Evolutionary conservation across 768 basidiomycete species (phyloP).

Genomic region (Podaxis sp.): DNA sequence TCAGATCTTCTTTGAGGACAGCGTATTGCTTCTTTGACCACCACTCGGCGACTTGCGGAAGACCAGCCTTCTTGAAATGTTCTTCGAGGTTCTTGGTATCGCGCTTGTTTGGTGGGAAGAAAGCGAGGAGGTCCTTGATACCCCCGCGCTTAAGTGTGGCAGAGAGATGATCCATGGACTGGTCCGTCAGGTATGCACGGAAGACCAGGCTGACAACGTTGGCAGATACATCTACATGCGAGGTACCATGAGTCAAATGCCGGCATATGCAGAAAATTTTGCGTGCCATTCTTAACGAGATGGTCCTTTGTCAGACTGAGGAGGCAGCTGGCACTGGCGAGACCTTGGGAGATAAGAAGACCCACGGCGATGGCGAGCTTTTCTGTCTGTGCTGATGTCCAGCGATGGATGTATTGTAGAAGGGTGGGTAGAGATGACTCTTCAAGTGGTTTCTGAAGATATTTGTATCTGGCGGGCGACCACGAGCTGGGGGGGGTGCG

Average conservation of each 20-base stretch:
- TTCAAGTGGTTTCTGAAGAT: constrained; percentile 97
- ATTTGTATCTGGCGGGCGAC: constrained; percentile 77
- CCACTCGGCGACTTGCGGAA: constrained; percentile 87
- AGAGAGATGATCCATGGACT: constrained; percentile 89
- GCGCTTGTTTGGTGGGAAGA: constrained; percentile 87
- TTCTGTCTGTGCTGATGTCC: constrained; percentile 73
- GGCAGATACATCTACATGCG: constrained; percentile 66
- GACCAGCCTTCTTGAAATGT: constrained; percentile 80
- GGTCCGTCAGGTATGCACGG: constrained; percentile 76
- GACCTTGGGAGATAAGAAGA: constrained; percentile 80
- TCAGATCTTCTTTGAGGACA: constrained; percentile 75
- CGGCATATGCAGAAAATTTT: constrained; percentile 4
- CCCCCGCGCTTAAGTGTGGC: constrained; percentile 79
- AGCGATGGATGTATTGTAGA: constrained; percentile 87
- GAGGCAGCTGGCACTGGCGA: constrained; percentile 75
- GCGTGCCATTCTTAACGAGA: constrained; percentile 87
- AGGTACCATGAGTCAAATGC: constrained; percentile 7
- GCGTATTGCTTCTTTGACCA: constrained; percentile 89
- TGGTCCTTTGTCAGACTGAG: constrained; percentile 89
- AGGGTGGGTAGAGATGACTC: constrained; percentile 78
- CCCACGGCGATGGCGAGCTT: constrained; percentile 84
- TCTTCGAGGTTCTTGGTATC: constrained; percentile 74
- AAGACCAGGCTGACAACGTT: constrained; percentile 77
- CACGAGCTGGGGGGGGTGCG: constrained; percentile 15
- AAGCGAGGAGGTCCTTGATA: constrained; percentile 79